These are phyloP conservation scores for Rhodocollybia butyracea DNA, from an alignment of 768 basidiomycete genomes.

Conservation along the genomic window DNA sequence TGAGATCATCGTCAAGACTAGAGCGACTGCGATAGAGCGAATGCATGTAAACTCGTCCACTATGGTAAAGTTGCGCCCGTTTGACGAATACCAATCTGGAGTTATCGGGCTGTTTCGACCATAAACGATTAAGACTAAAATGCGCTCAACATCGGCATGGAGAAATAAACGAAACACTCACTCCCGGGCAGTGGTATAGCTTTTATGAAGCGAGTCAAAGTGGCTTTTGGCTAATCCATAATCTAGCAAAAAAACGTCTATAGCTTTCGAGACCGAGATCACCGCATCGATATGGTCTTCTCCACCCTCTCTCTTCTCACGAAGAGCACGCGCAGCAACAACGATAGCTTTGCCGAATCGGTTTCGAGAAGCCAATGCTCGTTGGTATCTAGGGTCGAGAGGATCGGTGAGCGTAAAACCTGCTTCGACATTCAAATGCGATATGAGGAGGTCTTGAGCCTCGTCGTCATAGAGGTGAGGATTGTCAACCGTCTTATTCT, in stretches of 20 bases:
- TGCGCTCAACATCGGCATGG: not conserved
- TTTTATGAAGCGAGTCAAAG: slow-evolving; percentile 65
- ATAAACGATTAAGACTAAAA: slow-evolving; percentile 59
- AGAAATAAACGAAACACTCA: slow-evolving; percentile 17
- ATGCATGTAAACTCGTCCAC: slow-evolving; percentile 73
- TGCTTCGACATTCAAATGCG: slow-evolving; percentile 63
- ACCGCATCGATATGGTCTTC: slow-evolving; percentile 90
- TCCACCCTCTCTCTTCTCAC: slow-evolving; percentile 54
- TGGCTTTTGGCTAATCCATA: slow-evolving; percentile 61
- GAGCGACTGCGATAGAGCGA: slow-evolving; percentile 72
- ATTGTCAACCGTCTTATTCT: slow-evolving; percentile 53
- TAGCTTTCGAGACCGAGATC: slow-evolving; percentile 63
- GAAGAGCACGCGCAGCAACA: slow-evolving; percentile 61
- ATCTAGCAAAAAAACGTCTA: slow-evolving; percentile 72
- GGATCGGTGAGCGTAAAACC: slow-evolving; percentile 75
- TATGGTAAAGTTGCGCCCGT: slow-evolving; percentile 77
- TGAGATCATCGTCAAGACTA: slow-evolving; percentile 65
- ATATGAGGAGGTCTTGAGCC: slow-evolving; percentile 64
- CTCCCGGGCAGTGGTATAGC: slow-evolving; percentile 61
- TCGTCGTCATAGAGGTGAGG: slow-evolving; percentile 64
- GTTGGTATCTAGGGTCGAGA: slow-evolving; percentile 70
- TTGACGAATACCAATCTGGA: slow-evolving; percentile 72
- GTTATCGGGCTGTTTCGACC: slow-evolving; percentile 71
- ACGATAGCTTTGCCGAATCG: slow-evolving; percentile 70
- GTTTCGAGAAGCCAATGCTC: slow-evolving; percentile 49